phyloP scores from a whole-genome alignment of 2,329 filamentous ascomycete species.

The Fusarium marasasianum region DNA sequence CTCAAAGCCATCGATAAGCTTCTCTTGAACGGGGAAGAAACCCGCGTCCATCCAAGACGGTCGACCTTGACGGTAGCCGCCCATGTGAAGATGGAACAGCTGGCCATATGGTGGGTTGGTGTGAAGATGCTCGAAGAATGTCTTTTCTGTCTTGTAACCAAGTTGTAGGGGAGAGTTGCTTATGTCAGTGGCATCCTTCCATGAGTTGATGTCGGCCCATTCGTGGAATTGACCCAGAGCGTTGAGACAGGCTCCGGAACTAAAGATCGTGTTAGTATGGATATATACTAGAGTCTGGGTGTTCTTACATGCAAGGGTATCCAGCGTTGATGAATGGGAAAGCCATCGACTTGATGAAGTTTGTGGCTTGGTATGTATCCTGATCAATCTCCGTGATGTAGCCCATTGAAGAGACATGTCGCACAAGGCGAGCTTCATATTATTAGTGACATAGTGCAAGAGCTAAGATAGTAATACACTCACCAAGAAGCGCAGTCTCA shows the following conservation, averaged over 20 bases:
- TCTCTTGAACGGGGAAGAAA: conserved; percentile 49
- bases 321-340: conserved; percentile 48
- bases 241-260: conserved; percentile 25
- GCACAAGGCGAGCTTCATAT: conserved; percentile 44
- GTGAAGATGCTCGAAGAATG: conserved; percentile 49
- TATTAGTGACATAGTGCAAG: fast-evolving
- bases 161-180: conserved; percentile 45
- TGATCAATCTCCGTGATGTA: conserved; percentile 49
- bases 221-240: conserved; percentile 44
- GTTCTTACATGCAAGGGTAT: conserved; percentile 46
- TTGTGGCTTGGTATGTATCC: conserved; percentile 51
- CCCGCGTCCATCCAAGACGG: conserved; percentile 48
- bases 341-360: conserved; percentile 49
- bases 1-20: conserved; percentile 44
- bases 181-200: conserved; percentile 44
- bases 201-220: conserved; percentile 43
- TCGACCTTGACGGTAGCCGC: conserved; percentile 48
- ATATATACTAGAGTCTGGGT: fast-evolving
- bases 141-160: conserved; percentile 47
- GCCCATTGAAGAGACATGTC: conserved; percentile 52
- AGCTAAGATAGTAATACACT: fast-evolving
- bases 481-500: conserved; percentile 10
- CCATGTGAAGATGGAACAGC: conserved; percentile 53
- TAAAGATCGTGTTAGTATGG: background rate
- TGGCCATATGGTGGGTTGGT: conserved; percentile 42